These are phyloP conservation scores for Globisporangium polare DNA, from an alignment of 352 stramenopile species.

Conservation along the genomic window DNA sequence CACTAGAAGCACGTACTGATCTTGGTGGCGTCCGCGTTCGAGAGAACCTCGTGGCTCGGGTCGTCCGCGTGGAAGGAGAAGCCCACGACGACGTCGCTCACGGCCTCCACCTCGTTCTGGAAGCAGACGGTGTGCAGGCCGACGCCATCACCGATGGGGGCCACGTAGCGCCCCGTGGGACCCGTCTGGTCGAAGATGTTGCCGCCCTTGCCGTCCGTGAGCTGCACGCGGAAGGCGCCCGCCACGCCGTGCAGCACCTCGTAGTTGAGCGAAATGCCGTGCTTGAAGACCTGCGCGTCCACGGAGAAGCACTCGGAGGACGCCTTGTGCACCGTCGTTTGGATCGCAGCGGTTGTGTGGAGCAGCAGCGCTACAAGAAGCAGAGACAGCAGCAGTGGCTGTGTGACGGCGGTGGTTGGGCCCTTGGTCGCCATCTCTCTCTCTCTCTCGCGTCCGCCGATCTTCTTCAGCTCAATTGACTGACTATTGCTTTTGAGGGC, in stretches of 20 bases:
- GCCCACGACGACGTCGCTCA: conserved; percentile 70
- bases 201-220: conserved; percentile 56
- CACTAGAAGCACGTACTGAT: conserved; percentile 61
- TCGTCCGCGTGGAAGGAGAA: conserved; percentile 88
- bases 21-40: conserved; percentile 83
- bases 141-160: conserved; percentile 41
- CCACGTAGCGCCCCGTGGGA: conserved; percentile 49
- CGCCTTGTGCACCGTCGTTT: conserved; percentile 41
- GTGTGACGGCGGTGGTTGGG: not conserved
- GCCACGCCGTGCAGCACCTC: conserved; percentile 69
- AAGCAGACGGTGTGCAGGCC: conserved; percentile 76
- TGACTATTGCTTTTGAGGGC: not conserved
- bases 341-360: conserved; percentile 24
- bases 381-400: conserved; percentile 19
- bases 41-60: conserved; percentile 80
- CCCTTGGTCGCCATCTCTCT: not conserved
- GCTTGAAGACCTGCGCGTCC: conserved; percentile 64
- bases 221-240: conserved; percentile 60
- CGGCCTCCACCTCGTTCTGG: conserved; percentile 49
- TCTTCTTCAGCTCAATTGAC: conserved; percentile 2
- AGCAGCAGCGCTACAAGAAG: conserved; percentile 16
- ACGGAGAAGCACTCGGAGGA: conserved; percentile 70
- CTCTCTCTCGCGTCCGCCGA: not conserved
- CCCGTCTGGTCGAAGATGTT: conserved; percentile 56
- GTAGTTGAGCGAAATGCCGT: conserved; percentile 87